Percentiles rank a stretch among this genome's conserved stretches.
Conservation (phyloP, 306 rosid genomes). For the Pyrus betulifolia region DNA sequence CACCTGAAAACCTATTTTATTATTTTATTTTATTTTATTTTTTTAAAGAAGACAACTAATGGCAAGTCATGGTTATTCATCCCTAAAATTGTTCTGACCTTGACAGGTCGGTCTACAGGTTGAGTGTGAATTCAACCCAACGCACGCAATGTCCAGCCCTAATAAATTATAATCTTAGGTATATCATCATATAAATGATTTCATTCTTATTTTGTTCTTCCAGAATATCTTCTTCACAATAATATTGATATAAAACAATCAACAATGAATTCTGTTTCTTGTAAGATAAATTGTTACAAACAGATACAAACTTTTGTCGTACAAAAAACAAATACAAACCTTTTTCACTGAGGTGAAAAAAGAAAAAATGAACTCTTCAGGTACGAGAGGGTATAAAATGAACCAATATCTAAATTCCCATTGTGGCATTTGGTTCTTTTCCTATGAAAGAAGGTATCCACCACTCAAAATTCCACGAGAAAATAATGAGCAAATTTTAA, state of each 20-base stretch:
- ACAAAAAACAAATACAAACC: background rate
- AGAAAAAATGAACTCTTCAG: background rate
- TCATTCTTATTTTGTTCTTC: background rate
- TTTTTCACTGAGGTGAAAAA: conserved; percentile 1
- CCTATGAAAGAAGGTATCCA: background rate
- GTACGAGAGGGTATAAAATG: background rate
- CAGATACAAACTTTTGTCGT: background rate
- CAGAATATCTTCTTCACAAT: background rate
- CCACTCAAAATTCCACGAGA: background rate
- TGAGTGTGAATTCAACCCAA: too few relatives aligned
- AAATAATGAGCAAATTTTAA: background rate
- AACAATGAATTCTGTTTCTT: background rate
- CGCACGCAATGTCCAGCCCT: too few relatives aligned
- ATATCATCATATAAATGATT: background rate
- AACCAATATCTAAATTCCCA: background rate
- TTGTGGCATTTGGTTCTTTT: background rate
- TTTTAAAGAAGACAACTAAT: rapidly evolving
- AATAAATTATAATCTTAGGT: background rate
- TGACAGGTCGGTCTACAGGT: too few relatives aligned
- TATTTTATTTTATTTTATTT: rapidly evolving
- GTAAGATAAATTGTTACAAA: conserved; percentile 7
- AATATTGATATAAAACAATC: background rate
- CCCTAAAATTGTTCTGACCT: too few relatives aligned
- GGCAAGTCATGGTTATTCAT: rapidly evolving
- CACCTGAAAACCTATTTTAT: too few relatives aligned